Evolutionary conservation across 768 basidiomycete species (phyloP).

Genomic region (Lepiota subincarnata): DNA sequence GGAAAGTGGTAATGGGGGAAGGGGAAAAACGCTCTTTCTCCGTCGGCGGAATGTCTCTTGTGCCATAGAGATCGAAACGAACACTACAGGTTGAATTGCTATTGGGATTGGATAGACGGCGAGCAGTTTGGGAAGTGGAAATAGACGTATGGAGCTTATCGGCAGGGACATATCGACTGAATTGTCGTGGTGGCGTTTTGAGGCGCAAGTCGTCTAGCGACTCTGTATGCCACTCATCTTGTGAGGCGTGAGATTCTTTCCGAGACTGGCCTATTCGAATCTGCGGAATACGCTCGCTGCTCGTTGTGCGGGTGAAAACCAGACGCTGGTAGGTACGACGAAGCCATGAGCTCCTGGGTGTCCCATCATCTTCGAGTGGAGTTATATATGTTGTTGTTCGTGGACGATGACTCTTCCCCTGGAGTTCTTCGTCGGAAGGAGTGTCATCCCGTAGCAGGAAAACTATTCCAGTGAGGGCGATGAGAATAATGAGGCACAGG

Average conservation of each 20-base stretch:
- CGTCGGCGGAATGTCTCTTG: background rate
- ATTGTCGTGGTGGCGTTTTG: background rate
- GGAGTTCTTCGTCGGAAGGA: constrained; percentile 31
- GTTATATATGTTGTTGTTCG: background rate
- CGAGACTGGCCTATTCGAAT: background rate
- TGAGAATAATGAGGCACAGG: constrained; percentile 50
- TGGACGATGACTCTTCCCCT: background rate
- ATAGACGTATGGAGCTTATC: background rate
- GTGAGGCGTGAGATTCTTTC: background rate
- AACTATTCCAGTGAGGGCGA: constrained; percentile 49
- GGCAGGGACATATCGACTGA: background rate
- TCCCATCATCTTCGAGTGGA: constrained; percentile 3
- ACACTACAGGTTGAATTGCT: constrained; percentile 3
- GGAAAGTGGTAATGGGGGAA: background rate
- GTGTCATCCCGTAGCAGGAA: constrained; percentile 52
- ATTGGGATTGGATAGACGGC: background rate
- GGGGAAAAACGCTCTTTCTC: constrained; percentile 7
- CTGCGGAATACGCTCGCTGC: background rate
- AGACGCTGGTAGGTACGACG: constrained; percentile 9
- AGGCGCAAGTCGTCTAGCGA: background rate
- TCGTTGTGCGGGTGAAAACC: background rate
- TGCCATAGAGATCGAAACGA: background rate
- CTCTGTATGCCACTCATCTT: background rate
- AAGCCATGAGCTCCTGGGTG: constrained; percentile 3
- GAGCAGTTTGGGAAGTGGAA: background rate